Conservation (phyloP, 2,329 filamentous ascomycete genomes). For the Pestalotiopsis sp. region DNA sequence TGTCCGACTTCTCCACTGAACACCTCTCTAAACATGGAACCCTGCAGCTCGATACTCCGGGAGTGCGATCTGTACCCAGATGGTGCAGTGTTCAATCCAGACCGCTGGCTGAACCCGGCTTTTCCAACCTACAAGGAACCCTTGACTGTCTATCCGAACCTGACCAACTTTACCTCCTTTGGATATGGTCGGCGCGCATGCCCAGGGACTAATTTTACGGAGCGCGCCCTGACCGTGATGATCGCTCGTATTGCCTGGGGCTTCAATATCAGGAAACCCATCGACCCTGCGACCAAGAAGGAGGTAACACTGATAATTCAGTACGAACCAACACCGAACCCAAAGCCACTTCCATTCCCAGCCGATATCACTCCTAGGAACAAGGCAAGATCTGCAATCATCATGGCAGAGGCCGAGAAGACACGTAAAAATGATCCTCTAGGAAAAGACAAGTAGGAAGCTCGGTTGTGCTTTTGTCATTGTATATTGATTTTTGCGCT, state of each 20-base stretch:
- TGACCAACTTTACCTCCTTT: slow-evolving; percentile 38
- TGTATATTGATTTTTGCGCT: too few species aligned
- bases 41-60: slow-evolving; percentile 19
- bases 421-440: neutral
- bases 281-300: neutral
- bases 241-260: slow-evolving; percentile 32
- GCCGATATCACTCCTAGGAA: neutral
- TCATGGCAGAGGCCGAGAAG: neutral
- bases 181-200: slow-evolving; percentile 49
- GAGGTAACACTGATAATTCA: neutral
- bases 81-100: slow-evolving; percentile 29
- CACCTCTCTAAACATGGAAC: neutral
- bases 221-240: slow-evolving; percentile 29
- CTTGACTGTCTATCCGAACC: slow-evolving; percentile 30
- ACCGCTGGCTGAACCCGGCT: slow-evolving; percentile 28
- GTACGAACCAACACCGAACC: slow-evolving; percentile 22
- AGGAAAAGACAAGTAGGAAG: neutral
- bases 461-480: neutral
- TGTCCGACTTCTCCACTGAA: neutral
- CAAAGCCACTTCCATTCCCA: slow-evolving; percentile 10
- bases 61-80: slow-evolving; percentile 31
- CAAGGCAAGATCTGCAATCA: neutral
- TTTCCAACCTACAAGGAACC: slow-evolving; percentile 31
- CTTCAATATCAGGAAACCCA: neutral
- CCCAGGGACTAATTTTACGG: slow-evolving; percentile 32